phyloP scores from a whole-genome alignment of 352 stramenopile species.

The Globisporangium carolinianum region DNA sequence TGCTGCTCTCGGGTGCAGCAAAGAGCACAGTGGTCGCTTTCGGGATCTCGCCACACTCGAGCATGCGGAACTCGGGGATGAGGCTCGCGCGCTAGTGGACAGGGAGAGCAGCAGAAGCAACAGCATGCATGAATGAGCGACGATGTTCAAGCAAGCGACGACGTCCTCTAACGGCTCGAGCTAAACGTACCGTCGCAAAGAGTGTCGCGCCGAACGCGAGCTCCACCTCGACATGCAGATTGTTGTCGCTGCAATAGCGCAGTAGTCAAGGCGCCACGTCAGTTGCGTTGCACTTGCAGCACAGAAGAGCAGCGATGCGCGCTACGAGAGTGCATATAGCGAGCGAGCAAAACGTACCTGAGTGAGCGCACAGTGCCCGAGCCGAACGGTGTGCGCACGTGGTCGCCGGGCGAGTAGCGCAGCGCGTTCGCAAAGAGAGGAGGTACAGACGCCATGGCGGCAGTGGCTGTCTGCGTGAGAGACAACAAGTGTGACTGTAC shows the following conservation, averaged over 20 bases:
- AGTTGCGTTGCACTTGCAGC: conserved; percentile 1
- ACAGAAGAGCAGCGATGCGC: not conserved
- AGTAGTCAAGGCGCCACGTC: too few relatives aligned
- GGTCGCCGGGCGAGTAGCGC: conserved; percentile 55
- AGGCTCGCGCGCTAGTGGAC: conserved; percentile 33
- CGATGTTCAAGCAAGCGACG: too few relatives aligned
- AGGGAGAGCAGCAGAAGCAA: too few relatives aligned
- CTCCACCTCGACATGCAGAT: conserved; percentile 46
- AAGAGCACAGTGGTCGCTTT: conserved; percentile 39
- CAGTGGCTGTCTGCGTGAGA: too few relatives aligned
- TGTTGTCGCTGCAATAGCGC: conserved; percentile 24
- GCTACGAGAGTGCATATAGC: not conserved
- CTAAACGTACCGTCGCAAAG: conserved; percentile 34
- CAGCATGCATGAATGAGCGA: not conserved
- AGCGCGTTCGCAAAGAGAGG: conserved; percentile 65
- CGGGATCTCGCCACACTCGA: conserved; percentile 62
- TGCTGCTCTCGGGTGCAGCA: not conserved
- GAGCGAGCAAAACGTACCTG: conserved; percentile 11
- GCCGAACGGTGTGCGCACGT: conserved; percentile 63
- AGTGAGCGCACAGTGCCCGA: conserved; percentile 32
- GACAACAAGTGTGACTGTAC: too few relatives aligned
- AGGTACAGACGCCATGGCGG: conserved; percentile 27
- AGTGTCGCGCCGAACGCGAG: conserved; percentile 45
- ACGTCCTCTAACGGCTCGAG: too few relatives aligned
- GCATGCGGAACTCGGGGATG: conserved; percentile 58